These are phyloP conservation scores for sorghum (Sorghum bicolor) DNA, from an alignment of 176 grass and related monocot species.

Conservation along the genomic window DNA sequence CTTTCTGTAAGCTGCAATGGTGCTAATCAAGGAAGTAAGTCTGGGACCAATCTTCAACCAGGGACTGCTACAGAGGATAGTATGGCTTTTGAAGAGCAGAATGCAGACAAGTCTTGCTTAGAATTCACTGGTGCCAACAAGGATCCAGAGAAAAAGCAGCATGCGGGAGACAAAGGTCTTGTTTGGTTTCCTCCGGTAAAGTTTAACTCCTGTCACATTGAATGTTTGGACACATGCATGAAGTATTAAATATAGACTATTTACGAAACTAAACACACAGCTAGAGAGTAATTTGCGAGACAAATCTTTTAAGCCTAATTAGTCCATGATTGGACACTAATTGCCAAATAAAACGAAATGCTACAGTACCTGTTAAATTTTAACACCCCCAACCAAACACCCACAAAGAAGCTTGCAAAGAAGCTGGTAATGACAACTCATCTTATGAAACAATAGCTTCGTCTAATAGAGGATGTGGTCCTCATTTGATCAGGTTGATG, in stretches of 20 bases:
- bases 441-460: constrained; percentile 4
- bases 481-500: constrained; percentile 16
- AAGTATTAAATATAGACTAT: too few species aligned
- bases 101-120: background rate
- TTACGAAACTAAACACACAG: too few species aligned
- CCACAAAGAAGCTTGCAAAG: constrained; percentile 7
- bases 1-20: constrained; percentile 17
- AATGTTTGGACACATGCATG: too few species aligned
- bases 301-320: too few species aligned
- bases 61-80: constrained; percentile 10
- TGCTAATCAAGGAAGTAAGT: constrained; percentile 19
- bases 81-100: background rate
- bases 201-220: too few species aligned
- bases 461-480: background rate
- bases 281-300: too few species aligned
- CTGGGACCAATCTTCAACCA: constrained; percentile 20
- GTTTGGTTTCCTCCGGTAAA: too few species aligned
- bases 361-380: too few species aligned
- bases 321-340: background rate
- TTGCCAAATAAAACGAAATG: too few species aligned
- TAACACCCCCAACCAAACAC: too few species aligned
- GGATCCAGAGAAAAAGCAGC: too few species aligned
- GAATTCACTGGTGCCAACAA: background rate
- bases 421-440: constrained; percentile 26
- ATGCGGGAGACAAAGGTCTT: too few species aligned